Conservation (phyloP, 192 early-diverging fungal species). For the Umbelopsis vinacea region DNA sequence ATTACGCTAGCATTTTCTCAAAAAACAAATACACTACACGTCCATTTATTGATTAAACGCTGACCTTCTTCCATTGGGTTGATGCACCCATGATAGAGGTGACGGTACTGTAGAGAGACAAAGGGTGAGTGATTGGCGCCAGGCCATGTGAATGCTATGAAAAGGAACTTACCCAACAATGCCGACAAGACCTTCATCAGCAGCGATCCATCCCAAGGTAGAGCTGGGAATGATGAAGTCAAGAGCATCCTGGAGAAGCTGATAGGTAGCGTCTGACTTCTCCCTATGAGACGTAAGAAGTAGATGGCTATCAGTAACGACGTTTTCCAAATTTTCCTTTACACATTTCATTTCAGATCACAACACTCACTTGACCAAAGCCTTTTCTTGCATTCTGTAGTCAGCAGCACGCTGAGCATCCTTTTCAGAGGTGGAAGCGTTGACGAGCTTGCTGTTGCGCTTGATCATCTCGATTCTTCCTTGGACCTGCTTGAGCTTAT, state of each 20-base stretch:
- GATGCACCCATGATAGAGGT: conserved; percentile 73
- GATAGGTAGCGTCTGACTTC: conserved; percentile 46
- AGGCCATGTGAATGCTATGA: background rate
- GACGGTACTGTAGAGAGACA: conserved; percentile 45
- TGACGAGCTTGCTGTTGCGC: conserved; percentile 26
- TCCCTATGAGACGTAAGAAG: conserved; percentile 51
- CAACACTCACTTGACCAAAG: conserved; percentile 47
- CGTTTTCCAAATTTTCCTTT: no score
- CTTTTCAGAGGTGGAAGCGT: conserved; percentile 34
- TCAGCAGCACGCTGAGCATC: conserved; percentile 34
- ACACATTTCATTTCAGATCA: no score
- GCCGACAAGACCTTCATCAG: conserved; percentile 74
- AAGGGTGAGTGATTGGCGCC: background rate
- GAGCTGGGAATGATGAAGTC: conserved; percentile 74
- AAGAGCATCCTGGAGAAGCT: conserved; percentile 69
- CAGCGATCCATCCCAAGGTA: conserved; percentile 63
- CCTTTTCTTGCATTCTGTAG: conserved; percentile 45
- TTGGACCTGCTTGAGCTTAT: conserved; percentile 65
- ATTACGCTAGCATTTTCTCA: background rate
- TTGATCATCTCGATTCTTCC: conserved; percentile 47
- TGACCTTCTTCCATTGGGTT: conserved; percentile 58
- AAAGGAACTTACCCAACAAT: conserved; percentile 59
- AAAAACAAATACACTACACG: background rate
- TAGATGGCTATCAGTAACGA: background rate
- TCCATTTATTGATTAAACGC: background rate